Percentiles rank a stretch among this genome's conserved stretches.
Conservation (phyloP, 257 asterid genomes). For the Penstemon newberryi region DNA sequence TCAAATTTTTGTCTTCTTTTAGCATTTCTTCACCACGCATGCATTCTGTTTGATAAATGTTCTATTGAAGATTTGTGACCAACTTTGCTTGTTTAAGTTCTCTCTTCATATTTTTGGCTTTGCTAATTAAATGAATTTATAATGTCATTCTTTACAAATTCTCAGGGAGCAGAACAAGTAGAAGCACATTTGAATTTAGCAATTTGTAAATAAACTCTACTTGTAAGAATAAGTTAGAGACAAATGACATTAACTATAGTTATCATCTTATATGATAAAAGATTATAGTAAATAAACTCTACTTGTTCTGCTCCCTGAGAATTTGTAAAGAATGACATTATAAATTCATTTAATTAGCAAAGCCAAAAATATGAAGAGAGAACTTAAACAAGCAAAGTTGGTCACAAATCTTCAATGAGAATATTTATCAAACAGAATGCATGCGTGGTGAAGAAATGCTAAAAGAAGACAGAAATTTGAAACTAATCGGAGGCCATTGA, state of each 20-base stretch:
- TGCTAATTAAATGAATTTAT: too few species aligned
- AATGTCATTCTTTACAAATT: not conserved
- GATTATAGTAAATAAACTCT: too few species aligned
- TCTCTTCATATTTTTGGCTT: not conserved
- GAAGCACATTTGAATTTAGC: slow-evolving; percentile 58
- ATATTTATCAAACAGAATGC: slow-evolving; percentile 31
- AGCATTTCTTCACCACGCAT: slow-evolving; percentile 18
- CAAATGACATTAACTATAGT: too few species aligned
- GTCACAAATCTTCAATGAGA: too few species aligned
- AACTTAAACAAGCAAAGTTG: too few species aligned
- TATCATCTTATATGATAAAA: too few species aligned
- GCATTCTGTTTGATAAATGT: slow-evolving; percentile 32
- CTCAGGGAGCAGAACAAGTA: slow-evolving; percentile 71
- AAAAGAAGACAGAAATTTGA: slow-evolving; percentile 2
- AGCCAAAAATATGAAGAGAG: not conserved
- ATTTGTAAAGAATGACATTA: not conserved
- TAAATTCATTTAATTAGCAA: too few species aligned
- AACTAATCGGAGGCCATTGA: slow-evolving; percentile 89
- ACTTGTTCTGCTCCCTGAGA: slow-evolving; percentile 71
- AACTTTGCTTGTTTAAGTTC: too few species aligned
- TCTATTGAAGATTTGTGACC: too few species aligned
- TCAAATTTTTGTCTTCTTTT: slow-evolving; percentile 2
- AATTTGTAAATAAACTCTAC: too few species aligned
- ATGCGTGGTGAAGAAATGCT: slow-evolving; percentile 18
- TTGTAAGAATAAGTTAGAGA: too few species aligned